These are phyloP conservation scores for Colletotrichum musae DNA, from an alignment of 2,329 filamentous ascomycete species.

Conservation along the genomic window DNA sequence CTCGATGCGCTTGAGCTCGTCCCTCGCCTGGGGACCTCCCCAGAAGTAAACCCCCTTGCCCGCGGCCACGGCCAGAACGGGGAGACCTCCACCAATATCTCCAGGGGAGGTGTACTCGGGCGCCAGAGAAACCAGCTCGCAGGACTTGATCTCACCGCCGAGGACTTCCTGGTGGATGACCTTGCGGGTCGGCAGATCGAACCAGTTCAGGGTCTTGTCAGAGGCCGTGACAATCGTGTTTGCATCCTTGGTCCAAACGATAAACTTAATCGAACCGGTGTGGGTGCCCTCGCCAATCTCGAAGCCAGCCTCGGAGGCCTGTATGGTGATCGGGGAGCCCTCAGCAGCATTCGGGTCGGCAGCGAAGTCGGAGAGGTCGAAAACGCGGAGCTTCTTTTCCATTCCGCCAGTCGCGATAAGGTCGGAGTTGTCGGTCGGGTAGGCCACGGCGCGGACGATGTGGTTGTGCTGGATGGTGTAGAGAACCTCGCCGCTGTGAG, in stretches of 20 bases:
- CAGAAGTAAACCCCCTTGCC: conserved; percentile 96
- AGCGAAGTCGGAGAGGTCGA: conserved; percentile 80
- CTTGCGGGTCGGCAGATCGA: conserved; percentile 84
- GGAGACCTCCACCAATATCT: conserved; percentile 77
- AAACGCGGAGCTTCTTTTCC: conserved; percentile 97
- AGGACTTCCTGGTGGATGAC: conserved; percentile 84
- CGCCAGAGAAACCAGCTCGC: conserved; percentile 84
- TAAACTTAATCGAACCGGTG: conserved; percentile 91
- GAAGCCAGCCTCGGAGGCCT: conserved; percentile 74
- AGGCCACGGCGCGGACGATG: conserved; percentile 94
- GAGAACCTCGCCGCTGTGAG: conserved; percentile 90
- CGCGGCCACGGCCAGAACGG: conserved; percentile 90
- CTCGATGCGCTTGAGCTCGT: conserved; percentile 82
- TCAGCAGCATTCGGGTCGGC: conserved; percentile 49
- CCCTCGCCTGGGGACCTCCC: conserved; percentile 79
- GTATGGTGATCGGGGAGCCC: conserved; percentile 61
- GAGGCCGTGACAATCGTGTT: conserved; percentile 93
- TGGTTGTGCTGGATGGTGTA: conserved; percentile 92
- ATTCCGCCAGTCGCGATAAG: conserved; percentile 93
- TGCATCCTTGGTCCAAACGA: conserved; percentile 92
- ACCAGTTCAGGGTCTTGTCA: conserved; percentile 95
- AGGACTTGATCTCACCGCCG: conserved; percentile 90
- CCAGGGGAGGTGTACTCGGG: conserved; percentile 69
- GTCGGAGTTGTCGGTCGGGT: conserved; percentile 84
- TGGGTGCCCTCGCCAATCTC: conserved; percentile 92